Evolutionary conservation across 257 asterid genomes (phyloP).

Genomic region (Salvia splendens): DNA sequence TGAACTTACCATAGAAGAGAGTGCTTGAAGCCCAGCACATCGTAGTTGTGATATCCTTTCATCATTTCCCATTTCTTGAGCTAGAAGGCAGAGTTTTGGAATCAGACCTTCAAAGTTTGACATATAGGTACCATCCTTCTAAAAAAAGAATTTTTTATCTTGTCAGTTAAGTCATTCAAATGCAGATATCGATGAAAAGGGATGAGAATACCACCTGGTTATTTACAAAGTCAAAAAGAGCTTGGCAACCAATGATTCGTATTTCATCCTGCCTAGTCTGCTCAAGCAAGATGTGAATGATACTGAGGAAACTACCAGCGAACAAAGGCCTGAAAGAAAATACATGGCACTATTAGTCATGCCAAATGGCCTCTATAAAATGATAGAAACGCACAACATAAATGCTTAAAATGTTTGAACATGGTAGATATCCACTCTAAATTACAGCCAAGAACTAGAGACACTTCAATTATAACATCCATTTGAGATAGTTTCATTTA

Average conservation of each 20-base stretch:
- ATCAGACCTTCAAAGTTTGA: constrained; percentile 71
- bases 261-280: constrained; percentile 64
- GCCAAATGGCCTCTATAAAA: constrained; percentile 12
- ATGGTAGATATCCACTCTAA: constrained; percentile 4
- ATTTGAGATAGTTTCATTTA: neutral
- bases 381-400: constrained; percentile 18
- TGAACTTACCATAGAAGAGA: constrained; percentile 61
- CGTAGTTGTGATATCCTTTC: constrained; percentile 51
- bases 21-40: constrained; percentile 73
- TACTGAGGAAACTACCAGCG: constrained; percentile 73
- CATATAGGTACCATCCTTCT: constrained; percentile 72
- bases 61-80: constrained; percentile 73
- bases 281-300: constrained; percentile 63
- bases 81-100: constrained; percentile 66
- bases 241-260: constrained; percentile 62
- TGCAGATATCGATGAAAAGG: constrained; percentile 19
- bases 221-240: constrained; percentile 72
- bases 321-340: constrained; percentile 63
- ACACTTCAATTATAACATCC: constrained; percentile 5
- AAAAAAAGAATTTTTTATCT: constrained; percentile 31
- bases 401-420: constrained; percentile 9
- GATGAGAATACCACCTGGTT: constrained; percentile 55
- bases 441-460: constrained; percentile 20
- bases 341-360: constrained; percentile 30
- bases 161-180: constrained; percentile 32